Percentiles rank a stretch among this genome's conserved stretches.
Evolutionary conservation across 2,329 filamentous ascomycete species (phyloP).

Genomic region (Diaporthe velutina): DNA sequence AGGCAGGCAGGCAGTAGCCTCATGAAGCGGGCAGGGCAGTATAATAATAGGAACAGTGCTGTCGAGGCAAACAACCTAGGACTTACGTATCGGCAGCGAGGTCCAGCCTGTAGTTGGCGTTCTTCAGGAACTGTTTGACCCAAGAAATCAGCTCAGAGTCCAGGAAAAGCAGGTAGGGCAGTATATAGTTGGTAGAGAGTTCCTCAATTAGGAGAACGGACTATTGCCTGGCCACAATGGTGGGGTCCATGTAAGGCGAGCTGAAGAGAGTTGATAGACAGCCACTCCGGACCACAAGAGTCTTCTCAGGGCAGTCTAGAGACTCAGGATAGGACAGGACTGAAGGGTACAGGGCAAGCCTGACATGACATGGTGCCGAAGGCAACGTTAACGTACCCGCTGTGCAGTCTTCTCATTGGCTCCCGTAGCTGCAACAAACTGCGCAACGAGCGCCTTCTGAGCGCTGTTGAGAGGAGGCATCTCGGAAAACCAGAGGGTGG

Average conservation of each 20-base stretch:
- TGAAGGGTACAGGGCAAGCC: background rate
- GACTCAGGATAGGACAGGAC: background rate
- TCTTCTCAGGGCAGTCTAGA: background rate
- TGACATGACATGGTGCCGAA: background rate
- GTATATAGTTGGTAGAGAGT: background rate
- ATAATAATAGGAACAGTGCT: background rate
- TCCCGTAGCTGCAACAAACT: conserved; percentile 38
- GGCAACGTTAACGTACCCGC: conserved; percentile 32
- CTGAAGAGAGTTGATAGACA: background rate
- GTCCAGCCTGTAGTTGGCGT: conserved; percentile 63
- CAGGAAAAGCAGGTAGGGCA: background rate
- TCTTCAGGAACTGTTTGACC: conserved; percentile 61
- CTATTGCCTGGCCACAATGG: background rate
- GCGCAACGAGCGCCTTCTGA: conserved; percentile 38
- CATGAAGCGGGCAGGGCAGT: background rate
- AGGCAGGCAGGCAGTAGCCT: conserved; percentile 15
- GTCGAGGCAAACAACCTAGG: conserved; percentile 37
- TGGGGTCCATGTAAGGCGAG: background rate
- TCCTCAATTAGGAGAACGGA: no score
- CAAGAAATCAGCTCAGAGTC: conserved; percentile 19
- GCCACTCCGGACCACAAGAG: background rate
- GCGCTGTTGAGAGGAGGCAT: conserved; percentile 39
- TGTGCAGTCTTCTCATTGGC: conserved; percentile 41
- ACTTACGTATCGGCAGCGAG: conserved; percentile 71
- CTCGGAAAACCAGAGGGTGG: conserved; percentile 12